Conservation (phyloP, 208 protist genomes). For the Wallacemonas sp. region DNA sequence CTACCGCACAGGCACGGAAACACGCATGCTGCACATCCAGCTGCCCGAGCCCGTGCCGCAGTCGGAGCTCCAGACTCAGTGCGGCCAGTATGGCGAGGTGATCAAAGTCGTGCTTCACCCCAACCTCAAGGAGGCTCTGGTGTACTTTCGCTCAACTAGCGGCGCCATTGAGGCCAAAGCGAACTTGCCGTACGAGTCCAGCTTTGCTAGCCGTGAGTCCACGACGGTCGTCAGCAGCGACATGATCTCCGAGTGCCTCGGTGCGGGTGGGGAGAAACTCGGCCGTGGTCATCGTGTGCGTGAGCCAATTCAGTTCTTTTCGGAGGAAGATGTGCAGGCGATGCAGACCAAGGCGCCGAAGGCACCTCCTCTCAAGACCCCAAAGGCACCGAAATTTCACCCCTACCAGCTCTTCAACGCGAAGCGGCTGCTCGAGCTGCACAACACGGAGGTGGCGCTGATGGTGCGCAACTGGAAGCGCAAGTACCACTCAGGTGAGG, state of each 20-base stretch:
- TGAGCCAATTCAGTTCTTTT: constrained; percentile 55
- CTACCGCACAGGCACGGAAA: constrained; percentile 74
- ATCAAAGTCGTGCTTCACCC: constrained; percentile 79
- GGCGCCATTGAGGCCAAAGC: constrained; percentile 84
- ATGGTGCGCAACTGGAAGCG: constrained; percentile 82
- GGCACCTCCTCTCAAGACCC: constrained; percentile 66
- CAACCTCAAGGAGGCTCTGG: constrained; percentile 82
- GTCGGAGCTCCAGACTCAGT: constrained; percentile 65
- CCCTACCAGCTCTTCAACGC: constrained; percentile 83
- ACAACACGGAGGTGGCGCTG: constrained; percentile 76
- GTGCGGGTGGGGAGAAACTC: constrained; percentile 65
- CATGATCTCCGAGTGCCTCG: constrained; percentile 79
- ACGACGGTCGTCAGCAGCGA: constrained; percentile 79
- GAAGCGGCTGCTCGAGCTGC: constrained; percentile 78
- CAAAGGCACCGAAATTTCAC: constrained; percentile 64
- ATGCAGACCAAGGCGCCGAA: constrained; percentile 54
- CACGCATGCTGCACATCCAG: constrained; percentile 72
- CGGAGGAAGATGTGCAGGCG: constrained; percentile 59
- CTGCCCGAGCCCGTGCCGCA: constrained; percentile 57
- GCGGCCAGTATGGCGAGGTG: constrained; percentile 70
- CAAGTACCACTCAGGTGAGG: constrained; percentile 38
- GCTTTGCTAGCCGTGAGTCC: constrained; percentile 57
- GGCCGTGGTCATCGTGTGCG: constrained; percentile 86
- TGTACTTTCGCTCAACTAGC: constrained; percentile 72
- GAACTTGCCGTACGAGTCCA: constrained; percentile 61